Evolutionary conservation across 345 rosid genomes (phyloP).

Genomic region (Jatropha curcas): DNA sequence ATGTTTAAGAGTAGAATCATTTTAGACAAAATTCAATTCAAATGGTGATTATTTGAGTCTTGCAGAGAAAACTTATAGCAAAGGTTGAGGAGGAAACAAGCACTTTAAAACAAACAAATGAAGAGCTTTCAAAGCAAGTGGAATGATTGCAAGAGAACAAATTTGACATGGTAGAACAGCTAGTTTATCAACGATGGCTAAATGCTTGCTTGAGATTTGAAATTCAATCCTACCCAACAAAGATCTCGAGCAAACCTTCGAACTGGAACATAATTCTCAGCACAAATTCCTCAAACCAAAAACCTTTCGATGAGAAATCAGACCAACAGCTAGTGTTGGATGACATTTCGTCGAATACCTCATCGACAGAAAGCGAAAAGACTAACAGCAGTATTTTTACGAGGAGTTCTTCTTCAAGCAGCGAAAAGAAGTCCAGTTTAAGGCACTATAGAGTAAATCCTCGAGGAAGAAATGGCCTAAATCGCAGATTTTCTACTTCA

Average conservation of each 20-base stretch:
- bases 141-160: conserved; percentile 39
- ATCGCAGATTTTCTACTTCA: no score
- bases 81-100: conserved; percentile 19
- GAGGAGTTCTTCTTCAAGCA: conserved; percentile 21
- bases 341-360: conserved; percentile 7
- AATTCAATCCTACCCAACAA: conserved; percentile 12
- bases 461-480: conserved; percentile 27
- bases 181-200: conserved; percentile 46
- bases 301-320: not conserved
- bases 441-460: conserved; percentile 17
- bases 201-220: conserved; percentile 40
- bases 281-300: conserved; percentile 8
- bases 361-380: conserved; percentile 23
- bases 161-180: conserved; percentile 41
- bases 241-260: conserved; percentile 8
- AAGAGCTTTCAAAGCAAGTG: conserved; percentile 26
- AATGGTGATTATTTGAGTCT: no score
- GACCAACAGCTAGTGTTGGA: conserved; percentile 4
- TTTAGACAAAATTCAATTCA: no score
- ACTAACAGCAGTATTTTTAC: conserved; percentile 13
- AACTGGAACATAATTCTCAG: not conserved
- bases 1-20: no score
- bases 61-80: conserved; percentile 23
- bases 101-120: conserved; percentile 17
- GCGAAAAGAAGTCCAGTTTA: conserved; percentile 28